Percentiles rank a stretch among this genome's conserved stretches.
Evolutionary conservation across 805 yeast species (phyloP).

Genomic region (Cyberlindnera americana): DNA sequence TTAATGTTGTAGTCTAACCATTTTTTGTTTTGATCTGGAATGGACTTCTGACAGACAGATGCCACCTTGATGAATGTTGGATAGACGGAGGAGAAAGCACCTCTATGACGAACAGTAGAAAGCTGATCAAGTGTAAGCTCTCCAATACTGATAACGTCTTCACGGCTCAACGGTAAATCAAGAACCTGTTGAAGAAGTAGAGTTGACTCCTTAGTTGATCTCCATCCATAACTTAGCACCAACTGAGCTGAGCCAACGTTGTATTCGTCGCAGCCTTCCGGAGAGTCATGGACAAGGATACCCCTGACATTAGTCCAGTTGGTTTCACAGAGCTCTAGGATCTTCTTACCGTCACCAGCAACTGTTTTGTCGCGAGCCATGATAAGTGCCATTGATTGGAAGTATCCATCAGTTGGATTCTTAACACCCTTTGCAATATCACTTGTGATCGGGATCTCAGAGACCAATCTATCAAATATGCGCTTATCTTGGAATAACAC

Average conservation of each 20-base stretch:
- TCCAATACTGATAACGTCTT: slow-evolving; percentile 38
- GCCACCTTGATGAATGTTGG: slow-evolving; percentile 77
- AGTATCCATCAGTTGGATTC: slow-evolving; percentile 66
- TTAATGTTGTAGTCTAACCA: slow-evolving; percentile 63
- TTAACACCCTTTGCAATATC: slow-evolving; percentile 42
- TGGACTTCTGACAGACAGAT: slow-evolving; percentile 41
- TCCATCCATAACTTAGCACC: slow-evolving; percentile 71
- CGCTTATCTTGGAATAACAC: slow-evolving; percentile 32
- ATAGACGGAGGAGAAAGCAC: slow-evolving; percentile 86
- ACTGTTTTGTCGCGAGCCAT: slow-evolving; percentile 25
- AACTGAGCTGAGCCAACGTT: slow-evolving; percentile 42
- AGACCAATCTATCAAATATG: slow-evolving; percentile 33
- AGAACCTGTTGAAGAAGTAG: slow-evolving; percentile 47
- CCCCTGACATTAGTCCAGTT: slow-evolving; percentile 36
- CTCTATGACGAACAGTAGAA: slow-evolving; percentile 76
- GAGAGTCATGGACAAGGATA: slow-evolving; percentile 63
- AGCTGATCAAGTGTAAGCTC: slow-evolving; percentile 61
- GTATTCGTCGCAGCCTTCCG: slow-evolving; percentile 56
- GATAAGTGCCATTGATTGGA: slow-evolving; percentile 52
- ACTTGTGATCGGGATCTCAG: slow-evolving; percentile 33
- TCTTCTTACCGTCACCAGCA: slow-evolving; percentile 5
- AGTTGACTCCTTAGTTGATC: slow-evolving; percentile 76
- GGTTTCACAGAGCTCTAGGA: slow-evolving; percentile 21
- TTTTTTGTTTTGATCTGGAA: slow-evolving; percentile 38
- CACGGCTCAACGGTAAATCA: slow-evolving; percentile 22